Base-by-base conservation (phyloP, 352 stramenopile species). In the Globisporangium splendens region DNA sequence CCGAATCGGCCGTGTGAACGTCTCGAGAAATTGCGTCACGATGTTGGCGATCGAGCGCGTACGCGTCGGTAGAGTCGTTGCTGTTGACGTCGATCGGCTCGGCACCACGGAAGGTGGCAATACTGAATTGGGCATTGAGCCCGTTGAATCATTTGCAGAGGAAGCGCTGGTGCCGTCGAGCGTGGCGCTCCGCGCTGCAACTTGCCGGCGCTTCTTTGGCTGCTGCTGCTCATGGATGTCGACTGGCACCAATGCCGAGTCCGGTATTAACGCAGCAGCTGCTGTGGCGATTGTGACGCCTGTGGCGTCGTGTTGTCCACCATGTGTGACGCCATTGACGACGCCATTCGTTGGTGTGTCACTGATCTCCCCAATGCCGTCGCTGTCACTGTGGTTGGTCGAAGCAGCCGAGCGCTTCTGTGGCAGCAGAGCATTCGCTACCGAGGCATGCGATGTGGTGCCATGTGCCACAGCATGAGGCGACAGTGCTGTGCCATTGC, bases 21-120 rank as follows among this genome's bases (percentile, higher is more conserved):
- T 73, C 20, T 75, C 57, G 14, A 86, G 61, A 47, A 86, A 86
- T 22, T 69, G 68, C 20, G 61, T 67, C 18, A 86, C 76, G 28
- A 77, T 62, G 20, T 61, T 54, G 17, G 72, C 61, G 46, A 81
- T 59, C 5, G 66, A 68, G 1, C 53, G 69, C 18, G 53, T 47
- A 2, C 56, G 56, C 35, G 50, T 58, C 4, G 28, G 39, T 28
- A 38, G 38, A 2, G 50, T 22, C 31, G 50, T 43, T 4, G n/a
- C n/a, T n/a, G 50, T 22, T 2, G n/a, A n/a, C n/a, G 21, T 42
- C 24, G 28, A 35, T 35, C 28, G 3, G 10, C 28, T 35, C 28
- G 28, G 28, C 28, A 8, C 28, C 28, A 31, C 24, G 24, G 24
- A 31, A 31, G 24, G 24, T 31, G 24, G 24, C 24, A 35, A 10